These are phyloP conservation scores for Pyrenochaeta sp. DNA, from an alignment of 2,329 filamentous ascomycete genomes.

Conservation along the genomic window DNA sequence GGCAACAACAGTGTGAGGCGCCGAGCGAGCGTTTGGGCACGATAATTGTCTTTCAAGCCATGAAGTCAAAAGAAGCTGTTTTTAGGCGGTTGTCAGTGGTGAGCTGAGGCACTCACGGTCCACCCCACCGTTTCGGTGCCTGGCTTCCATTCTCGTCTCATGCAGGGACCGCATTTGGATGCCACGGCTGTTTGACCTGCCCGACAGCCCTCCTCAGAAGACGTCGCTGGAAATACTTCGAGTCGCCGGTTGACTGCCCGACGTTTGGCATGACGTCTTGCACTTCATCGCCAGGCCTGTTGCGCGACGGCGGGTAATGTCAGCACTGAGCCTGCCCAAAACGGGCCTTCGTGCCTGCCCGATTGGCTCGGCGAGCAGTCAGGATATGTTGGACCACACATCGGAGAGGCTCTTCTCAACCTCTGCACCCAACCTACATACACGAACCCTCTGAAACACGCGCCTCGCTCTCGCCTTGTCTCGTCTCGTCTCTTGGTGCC, in stretches of 20 bases:
- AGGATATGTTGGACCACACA: constrained; percentile 24
- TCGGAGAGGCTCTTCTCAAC: constrained; percentile 12
- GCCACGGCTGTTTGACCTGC: constrained; percentile 18
- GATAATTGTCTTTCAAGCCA: constrained; percentile 20
- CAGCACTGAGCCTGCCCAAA: constrained; percentile 13
- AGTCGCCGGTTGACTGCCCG: neutral
- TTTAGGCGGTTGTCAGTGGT: constrained; percentile 23
- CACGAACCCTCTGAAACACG: constrained; percentile 24
- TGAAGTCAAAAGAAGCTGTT: constrained; percentile 21
- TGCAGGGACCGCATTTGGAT: constrained; percentile 34
- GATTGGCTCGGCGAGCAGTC: constrained; percentile 27
- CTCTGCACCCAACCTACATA: constrained; percentile 21
- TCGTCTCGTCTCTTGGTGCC: constrained; percentile 19
- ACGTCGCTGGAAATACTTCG: constrained; percentile 2
- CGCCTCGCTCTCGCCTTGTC: constrained; percentile 23
- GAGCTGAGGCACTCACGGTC: constrained; percentile 22
- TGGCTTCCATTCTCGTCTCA: constrained; percentile 27
- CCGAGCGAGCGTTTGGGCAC: constrained; percentile 10
- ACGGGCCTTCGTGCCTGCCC: constrained; percentile 17
- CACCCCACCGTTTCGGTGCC: constrained; percentile 27
- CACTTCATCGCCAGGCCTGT: constrained; percentile 1
- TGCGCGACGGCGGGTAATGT: constrained; percentile 17
- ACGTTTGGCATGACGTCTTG: constrained; percentile 20
- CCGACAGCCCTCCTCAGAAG: constrained; percentile 6
- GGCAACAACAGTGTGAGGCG: constrained; percentile 17